Evolutionary conservation across 768 basidiomycete species (phyloP).

Genomic region (Sarcodon sp.): DNA sequence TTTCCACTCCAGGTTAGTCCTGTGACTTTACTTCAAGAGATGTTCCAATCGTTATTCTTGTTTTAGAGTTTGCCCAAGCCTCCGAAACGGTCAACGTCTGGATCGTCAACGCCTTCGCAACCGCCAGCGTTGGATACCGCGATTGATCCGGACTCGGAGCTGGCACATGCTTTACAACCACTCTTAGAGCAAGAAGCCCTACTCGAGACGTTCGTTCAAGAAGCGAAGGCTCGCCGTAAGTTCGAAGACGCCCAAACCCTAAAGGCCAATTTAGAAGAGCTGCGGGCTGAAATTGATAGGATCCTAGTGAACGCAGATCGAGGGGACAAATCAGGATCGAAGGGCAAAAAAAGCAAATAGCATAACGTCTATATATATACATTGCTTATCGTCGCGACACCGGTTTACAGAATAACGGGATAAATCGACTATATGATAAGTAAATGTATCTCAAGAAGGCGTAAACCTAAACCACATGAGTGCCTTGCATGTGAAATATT

Average conservation of each 20-base stretch:
- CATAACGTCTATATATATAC: background rate
- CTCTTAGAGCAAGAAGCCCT: conserved; percentile 90
- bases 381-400: background rate
- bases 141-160: conserved; percentile 52
- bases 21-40: background rate
- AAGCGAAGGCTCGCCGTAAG: conserved; percentile 82
- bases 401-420: too few species aligned
- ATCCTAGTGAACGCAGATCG: conserved; percentile 28
- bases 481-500: too few species aligned
- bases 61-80: background rate
- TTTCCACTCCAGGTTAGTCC: conserved; percentile 60
- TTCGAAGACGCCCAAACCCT: conserved; percentile 92
- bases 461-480: too few species aligned
- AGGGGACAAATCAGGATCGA: conserved; percentile 1
- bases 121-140: conserved; percentile 8
- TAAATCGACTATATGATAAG: too few species aligned
- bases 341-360: background rate
- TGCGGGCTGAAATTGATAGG: conserved; percentile 71
- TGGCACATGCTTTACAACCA: conserved; percentile 71
- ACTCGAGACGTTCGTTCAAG: conserved; percentile 80
- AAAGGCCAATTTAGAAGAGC: conserved; percentile 68
- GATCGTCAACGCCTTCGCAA: conserved; percentile 5
- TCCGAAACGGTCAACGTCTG: background rate
- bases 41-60: background rate
- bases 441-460: too few species aligned